Conservation (phyloP, 345 rosid species). For the Murraya koenigii region DNA sequence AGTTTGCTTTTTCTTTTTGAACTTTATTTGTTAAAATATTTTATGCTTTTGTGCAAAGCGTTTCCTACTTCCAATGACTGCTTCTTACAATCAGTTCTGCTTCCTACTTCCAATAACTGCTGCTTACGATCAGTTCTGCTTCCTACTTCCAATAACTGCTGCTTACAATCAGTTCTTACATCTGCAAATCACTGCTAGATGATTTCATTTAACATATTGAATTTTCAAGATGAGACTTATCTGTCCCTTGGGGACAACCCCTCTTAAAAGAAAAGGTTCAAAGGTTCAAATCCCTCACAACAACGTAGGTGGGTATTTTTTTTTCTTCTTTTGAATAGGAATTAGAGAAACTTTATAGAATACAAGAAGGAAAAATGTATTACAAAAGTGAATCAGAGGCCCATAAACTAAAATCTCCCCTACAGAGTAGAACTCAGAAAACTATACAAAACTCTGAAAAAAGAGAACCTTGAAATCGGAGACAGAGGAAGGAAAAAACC, state of each 20-base stretch:
- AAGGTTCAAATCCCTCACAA: neutral
- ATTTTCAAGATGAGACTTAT: neutral
- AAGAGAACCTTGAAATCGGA: too few relatives aligned
- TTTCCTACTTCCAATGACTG: neutral
- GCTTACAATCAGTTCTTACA: neutral
- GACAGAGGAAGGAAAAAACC: too few relatives aligned
- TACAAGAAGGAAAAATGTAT: too few relatives aligned
- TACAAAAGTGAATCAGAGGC: too few relatives aligned
- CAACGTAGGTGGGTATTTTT: too few relatives aligned
- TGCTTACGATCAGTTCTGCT: too few relatives aligned
- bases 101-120: neutral
- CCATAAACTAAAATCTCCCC: too few relatives aligned
- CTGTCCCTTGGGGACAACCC: neutral
- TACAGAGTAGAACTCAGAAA: too few relatives aligned
- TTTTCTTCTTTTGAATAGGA: too few relatives aligned
- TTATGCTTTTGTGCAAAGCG: neutral
- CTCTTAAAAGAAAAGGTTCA: neutral
- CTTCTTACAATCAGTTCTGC: neutral
- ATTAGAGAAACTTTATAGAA: too few relatives aligned
- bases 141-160: neutral
- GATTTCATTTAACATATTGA: neutral
- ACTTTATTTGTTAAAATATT: neutral
- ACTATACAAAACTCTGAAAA: too few relatives aligned
- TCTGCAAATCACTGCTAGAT: neutral
- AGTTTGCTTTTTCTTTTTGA: neutral